Evolutionary conservation across 78 protist species (phyloP).

Genomic region (Chrysochromulina parva): DNA sequence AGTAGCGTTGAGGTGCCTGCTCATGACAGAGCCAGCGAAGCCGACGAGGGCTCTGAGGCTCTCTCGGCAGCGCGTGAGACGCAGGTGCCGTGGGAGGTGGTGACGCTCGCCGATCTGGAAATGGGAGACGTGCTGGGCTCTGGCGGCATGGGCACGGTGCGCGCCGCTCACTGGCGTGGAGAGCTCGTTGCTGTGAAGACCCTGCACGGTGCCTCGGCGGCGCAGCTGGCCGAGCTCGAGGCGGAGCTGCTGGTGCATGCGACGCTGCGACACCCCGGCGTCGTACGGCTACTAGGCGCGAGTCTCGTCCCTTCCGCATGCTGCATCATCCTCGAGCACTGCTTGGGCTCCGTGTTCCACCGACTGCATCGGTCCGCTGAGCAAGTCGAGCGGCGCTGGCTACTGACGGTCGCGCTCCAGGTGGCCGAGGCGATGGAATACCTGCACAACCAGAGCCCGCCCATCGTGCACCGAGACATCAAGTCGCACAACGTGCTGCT

Average conservation of each 20-base stretch:
- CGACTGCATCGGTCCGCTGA: not conserved
- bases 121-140: not conserved
- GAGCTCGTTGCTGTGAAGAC: not conserved
- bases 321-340: not conserved
- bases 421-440: conserved; percentile 22
- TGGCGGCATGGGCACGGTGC: not conserved
- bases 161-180: not conserved
- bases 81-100: not conserved
- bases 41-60: too few relatives aligned
- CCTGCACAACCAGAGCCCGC: conserved; percentile 30
- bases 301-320: not conserved
- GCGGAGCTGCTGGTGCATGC: not conserved
- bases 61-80: too few relatives aligned
- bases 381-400: not conserved
- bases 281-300: not conserved
- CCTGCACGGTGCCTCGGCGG: not conserved
- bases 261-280: not conserved
- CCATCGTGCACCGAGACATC: conserved; percentile 50
- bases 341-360: not conserved
- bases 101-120: not conserved
- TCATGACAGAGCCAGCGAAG: too few relatives aligned
- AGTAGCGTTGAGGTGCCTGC: too few relatives aligned
- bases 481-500: conserved; percentile 50
- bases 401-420: not conserved
- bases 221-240: too few relatives aligned